Base-by-base conservation (phyloP, 805 yeast species). In the Teunomyces aglyptinius region DNA sequence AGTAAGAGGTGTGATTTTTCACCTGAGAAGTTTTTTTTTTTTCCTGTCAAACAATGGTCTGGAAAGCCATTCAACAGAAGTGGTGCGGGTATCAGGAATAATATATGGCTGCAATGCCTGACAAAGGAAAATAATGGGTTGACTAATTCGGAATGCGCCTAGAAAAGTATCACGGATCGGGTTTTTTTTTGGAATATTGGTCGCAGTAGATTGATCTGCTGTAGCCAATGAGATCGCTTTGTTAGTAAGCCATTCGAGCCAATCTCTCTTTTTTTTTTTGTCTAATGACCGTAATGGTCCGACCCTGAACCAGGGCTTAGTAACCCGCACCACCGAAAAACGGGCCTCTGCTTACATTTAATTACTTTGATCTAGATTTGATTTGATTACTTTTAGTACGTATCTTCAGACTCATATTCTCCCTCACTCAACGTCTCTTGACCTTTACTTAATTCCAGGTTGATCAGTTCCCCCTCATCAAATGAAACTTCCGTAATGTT, bases 401-500 rank as follows among this genome's bases (percentile, higher is more conserved):
- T 41, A 45, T 41, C 36, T 15, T 29, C 43, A 32, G 36, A 41
- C 29, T 27, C 38, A 35, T 41, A 46, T 16, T 28, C 20, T 29
- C 26, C 39, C 35, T 27, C 34, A 22, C 18, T 49, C 48, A 40
- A 38, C 24, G 43, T 40, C 20, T 29, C 27, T 13, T 38, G 24
- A 1, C 42, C 33, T 12, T 38, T 38, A 15, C 34, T 45, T 32
- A 28, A 34, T 29, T 22, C 47, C 34, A 45, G 59, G 24, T 52
- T 46, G 11, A 59, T 50, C 63, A 59, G 64, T 28, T 55, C 60
- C 5, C 52, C 45, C 38, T 56, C 64, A 42, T 55, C 54, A n/a
- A 54, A 41, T 5, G 65, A 53, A 18, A 49, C 49, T 38, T 61
- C 67, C 11, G 55, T 44, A 10, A 60, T 59, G 26, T 57, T 54